Conservation (phyloP, 2,329 filamentous ascomycete genomes). For the Albifimbria verrucaria region DNA sequence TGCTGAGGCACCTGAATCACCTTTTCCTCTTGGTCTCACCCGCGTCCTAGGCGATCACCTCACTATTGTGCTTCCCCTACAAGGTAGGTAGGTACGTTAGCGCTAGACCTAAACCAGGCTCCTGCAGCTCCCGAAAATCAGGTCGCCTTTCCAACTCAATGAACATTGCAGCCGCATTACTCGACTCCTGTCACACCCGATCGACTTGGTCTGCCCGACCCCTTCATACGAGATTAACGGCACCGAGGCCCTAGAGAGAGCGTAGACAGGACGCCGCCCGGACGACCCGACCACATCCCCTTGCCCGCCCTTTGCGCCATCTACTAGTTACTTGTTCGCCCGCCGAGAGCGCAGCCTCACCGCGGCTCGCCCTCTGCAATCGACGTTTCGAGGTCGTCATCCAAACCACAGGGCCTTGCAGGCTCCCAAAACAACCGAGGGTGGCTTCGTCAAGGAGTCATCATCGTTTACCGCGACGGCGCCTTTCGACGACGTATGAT, state of each 20-base stretch:
- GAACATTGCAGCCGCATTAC: slow-evolving; percentile 25
- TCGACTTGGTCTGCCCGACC: background rate
- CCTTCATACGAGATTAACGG: background rate
- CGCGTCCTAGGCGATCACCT: background rate
- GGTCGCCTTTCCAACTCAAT: slow-evolving; percentile 23
- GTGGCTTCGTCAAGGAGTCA: slow-evolving; percentile 20
- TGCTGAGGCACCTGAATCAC: background rate
- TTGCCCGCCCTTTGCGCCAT: background rate
- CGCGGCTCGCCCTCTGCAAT: background rate
- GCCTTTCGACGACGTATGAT: slow-evolving; percentile 55
- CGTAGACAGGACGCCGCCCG: background rate
- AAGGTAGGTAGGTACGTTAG: background rate
- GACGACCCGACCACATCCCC: background rate
- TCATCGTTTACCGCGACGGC: slow-evolving; percentile 25
- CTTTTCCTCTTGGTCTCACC: background rate
- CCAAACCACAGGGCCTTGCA: background rate
- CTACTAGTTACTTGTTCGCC: background rate
- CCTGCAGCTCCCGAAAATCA: slow-evolving; percentile 27
- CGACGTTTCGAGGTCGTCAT: background rate
- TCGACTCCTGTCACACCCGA: slow-evolving; percentile 12
- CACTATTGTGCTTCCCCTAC: slow-evolving; percentile 8
- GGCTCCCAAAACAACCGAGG: slow-evolving; percentile 2
- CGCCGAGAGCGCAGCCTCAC: background rate
- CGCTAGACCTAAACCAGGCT: slow-evolving; percentile 31
- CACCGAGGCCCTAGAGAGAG: background rate